Evolutionary conservation across 2,329 filamentous ascomycete genomes (phyloP), one percentile per base, ranked within the genome.

Genomic region (Amesomyces nigricolor): DNA sequence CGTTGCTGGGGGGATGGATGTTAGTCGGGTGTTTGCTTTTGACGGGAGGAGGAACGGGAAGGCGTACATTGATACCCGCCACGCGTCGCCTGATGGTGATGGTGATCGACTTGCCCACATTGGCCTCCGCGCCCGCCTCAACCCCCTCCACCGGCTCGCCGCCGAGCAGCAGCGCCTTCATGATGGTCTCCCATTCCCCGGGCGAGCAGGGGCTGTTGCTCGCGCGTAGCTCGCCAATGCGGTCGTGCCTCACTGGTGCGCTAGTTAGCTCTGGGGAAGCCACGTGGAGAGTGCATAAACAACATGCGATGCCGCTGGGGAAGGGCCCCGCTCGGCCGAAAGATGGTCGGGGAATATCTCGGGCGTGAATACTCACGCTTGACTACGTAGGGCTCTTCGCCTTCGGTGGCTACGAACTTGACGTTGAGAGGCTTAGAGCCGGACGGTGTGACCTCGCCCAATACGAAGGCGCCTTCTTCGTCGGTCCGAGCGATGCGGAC

Each of bases 351-450:
- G 38, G 11, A 9, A 17, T 13, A 35, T 35, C 32, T 35, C 32
- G 32, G 32, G 11, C 6, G 22, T 22, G 22, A 10, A n/a, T 14
- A 76, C 81, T 77, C 74, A 86, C 83, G 70, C 58, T 76, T 76
- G 54, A 75, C 70, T 42, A 76, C 72, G 69, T 84, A 88, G 6
- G 83, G 78, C 47, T 75, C 77, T 54, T 80, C 77, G 53, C 82
- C 81, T 64, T 91, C 87, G 30, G 86, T 89, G 35, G 80, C 87
- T 35, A 86, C 75, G 30, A 91, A 69, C 66, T 82, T 83, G 46
- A 88, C 69, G 68, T 89, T 85, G 30, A 90, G 72, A 1, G 78
- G 75, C 55, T 75, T 75, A 37, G 73, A 71, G 14, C 61, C 74
- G 53, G 69, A 76, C 19, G 78, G 71, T 2, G 74, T 73, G 54